Base-by-base conservation (phyloP, 345 rosid species). In the Fremontodendron californicum region DNA sequence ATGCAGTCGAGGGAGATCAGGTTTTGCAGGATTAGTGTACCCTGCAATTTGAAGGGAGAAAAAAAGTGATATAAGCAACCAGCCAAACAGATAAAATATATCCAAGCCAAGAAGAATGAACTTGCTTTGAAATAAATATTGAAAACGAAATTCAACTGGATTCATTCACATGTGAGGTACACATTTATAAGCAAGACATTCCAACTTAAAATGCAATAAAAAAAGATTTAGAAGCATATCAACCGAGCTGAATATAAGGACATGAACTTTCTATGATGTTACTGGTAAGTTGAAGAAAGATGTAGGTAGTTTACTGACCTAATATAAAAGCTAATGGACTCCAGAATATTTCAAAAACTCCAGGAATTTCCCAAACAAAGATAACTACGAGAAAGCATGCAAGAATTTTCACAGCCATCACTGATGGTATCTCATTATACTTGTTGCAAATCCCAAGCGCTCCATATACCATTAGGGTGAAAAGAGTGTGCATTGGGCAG, bases 401-500 rank as follows among this genome's bases (percentile, higher is more conserved):
- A 78, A 92, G 76, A 48, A 95, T 89, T 90, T 96, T 96, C 73
- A 78, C 65, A 72, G 90, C 85, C 92, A 96, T 96, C 88, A 92
- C 99, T 3, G 97, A 91, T 84, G 93, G 87, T 71, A 86, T 88
- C 75, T 96, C 99, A 77, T 92, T 96, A 78, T 96, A 86, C 86
- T 91, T 90, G 90, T 84, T 90, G 75, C 89, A 88, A 74, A 91
- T 89, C 45, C 98, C 99, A 37, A 96, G 91, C 79, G 96, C 93
- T 74, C 97, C 98, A 75, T 96, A 92, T 37, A 96, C 98, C 98
- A 92, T 96, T 9, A 96, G 51, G 8, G 99, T 96, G 87, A 93
- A 96, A 73, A 96, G 92, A 15, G 98, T 96, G 84, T 96, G 98
- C 99, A 96, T 96, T 60, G 99, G 98, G 80, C 98, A 96, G 80